These are phyloP conservation scores for Neonectria faginata DNA, from an alignment of 2,329 filamentous ascomycete species.

Conservation along the genomic window DNA sequence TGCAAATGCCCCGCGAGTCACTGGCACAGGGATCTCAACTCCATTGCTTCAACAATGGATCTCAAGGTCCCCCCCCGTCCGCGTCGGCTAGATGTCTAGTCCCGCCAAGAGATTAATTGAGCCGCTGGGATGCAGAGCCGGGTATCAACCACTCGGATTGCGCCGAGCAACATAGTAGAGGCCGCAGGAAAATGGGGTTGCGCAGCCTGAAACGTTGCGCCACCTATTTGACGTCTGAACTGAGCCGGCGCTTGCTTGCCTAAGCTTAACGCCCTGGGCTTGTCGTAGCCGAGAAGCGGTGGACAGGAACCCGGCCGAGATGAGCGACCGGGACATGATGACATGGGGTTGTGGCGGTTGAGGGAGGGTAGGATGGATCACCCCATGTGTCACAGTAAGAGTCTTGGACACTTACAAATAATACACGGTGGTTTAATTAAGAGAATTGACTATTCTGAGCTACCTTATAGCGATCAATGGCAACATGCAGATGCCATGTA, in stretches of 20 bases:
- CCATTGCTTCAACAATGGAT: conserved; percentile 8
- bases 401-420: too few species aligned
- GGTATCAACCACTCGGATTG: conserved; percentile 13
- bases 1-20: neutral
- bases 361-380: neutral
- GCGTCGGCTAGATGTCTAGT: neutral
- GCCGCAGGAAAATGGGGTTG: conserved; percentile 5
- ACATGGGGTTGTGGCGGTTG: too few species aligned
- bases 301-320: conserved; percentile 11
- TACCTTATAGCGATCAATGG: neutral
- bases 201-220: conserved; percentile 20
- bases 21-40: neutral
- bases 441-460: neutral
- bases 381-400: neutral
- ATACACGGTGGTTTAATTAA: too few species aligned
- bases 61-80: neutral
- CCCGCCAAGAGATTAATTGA: conserved; percentile 28
- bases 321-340: neutral
- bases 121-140: conserved; percentile 5
- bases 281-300: conserved; percentile 8
- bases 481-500: neutral
- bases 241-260: neutral
- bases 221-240: neutral
- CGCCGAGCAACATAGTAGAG: neutral
- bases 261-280: conserved; percentile 20